A percentile compares a stretch with the other conserved stretches of the same genome.
Evolutionary conservation across 164 flowering plant genomes (phyloP).

Genomic region (Kalanchoe fedtschenkoi): DNA sequence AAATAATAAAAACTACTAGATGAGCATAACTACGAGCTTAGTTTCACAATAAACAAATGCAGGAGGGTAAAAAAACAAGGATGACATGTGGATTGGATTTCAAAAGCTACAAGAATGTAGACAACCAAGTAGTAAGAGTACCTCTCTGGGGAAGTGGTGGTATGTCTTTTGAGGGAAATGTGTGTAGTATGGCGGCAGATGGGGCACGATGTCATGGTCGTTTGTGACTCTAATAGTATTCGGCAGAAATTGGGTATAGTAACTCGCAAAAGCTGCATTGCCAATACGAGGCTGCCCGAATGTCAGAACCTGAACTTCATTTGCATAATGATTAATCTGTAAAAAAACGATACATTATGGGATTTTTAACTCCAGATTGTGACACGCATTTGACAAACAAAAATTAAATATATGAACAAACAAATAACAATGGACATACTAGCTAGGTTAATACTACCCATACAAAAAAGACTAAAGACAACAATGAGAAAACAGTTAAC

Average conservation of each 20-base stretch:
- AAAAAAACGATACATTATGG: conserved; percentile 7
- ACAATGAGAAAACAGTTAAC: too few species aligned
- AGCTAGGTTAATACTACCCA: too few species aligned
- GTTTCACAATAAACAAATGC: neutral
- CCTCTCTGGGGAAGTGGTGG: conserved; percentile 97
- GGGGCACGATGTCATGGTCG: conserved; percentile 94
- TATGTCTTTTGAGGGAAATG: conserved; percentile 79
- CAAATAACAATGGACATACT: neutral
- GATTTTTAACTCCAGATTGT: neutral
- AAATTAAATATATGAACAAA: neutral
- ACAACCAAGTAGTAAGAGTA: conserved; percentile 15
- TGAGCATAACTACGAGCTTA: neutral
- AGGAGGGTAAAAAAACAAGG: neutral
- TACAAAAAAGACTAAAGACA: too few species aligned
- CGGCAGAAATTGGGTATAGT: conserved; percentile 60
- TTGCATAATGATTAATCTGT: conserved; percentile 55
- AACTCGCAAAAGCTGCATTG: conserved; percentile 82
- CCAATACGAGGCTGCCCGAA: conserved; percentile 99
- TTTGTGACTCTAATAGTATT: conserved; percentile 67
- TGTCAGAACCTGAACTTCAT: conserved; percentile 65
- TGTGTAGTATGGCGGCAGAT: conserved; percentile 83
- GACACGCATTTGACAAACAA: too few species aligned
- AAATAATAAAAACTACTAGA: neutral
- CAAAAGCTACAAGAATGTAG: neutral
- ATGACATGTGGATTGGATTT: neutral